These are phyloP conservation scores for Myriosclerotinia curreyana DNA, from an alignment of 2,329 filamentous ascomycete species.

Conservation along the genomic window DNA sequence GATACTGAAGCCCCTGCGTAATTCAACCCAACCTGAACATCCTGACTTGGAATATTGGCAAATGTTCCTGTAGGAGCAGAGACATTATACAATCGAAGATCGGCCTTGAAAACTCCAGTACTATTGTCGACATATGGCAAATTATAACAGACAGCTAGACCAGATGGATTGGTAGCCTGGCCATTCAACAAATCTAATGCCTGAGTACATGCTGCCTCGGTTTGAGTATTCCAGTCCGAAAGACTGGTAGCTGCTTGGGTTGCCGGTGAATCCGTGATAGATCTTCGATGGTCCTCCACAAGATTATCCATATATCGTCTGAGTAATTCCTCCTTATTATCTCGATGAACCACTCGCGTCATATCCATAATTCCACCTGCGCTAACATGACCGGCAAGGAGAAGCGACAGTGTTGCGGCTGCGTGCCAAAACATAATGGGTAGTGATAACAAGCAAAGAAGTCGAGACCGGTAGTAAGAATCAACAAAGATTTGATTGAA, in stretches of 20 bases:
- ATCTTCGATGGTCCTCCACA: constrained; percentile 28
- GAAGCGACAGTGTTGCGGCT: constrained; percentile 29
- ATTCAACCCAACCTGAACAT: constrained; percentile 54
- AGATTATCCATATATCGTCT: constrained; percentile 37
- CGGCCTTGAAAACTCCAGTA: constrained; percentile 71
- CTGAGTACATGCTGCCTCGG: constrained; percentile 56
- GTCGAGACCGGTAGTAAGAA: constrained; percentile 15
- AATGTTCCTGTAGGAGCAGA: constrained; percentile 55
- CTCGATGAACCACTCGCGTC: constrained; percentile 10
- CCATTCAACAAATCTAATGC: constrained; percentile 53
- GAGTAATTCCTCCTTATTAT: constrained; percentile 31
- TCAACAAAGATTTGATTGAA: constrained; percentile 1
- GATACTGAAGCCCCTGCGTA: constrained; percentile 55
- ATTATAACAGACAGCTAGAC: constrained; percentile 81
- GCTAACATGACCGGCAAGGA: constrained; percentile 35
- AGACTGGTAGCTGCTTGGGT: constrained; percentile 33
- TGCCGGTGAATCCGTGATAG: constrained; percentile 5
- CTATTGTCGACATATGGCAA: constrained; percentile 65
- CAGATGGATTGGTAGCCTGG: constrained; percentile 67
- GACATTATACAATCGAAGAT: constrained; percentile 71
- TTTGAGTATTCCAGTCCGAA: constrained; percentile 55
- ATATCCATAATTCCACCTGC: constrained; percentile 30
- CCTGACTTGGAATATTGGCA: constrained; percentile 48
- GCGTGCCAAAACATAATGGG: constrained; percentile 31
- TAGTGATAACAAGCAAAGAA: constrained; percentile 15